Percentiles rank a stretch among this genome's conserved stretches.
phyloP scores from a whole-genome alignment of 257 asterid species.

The Cruciata laevipes region DNA sequence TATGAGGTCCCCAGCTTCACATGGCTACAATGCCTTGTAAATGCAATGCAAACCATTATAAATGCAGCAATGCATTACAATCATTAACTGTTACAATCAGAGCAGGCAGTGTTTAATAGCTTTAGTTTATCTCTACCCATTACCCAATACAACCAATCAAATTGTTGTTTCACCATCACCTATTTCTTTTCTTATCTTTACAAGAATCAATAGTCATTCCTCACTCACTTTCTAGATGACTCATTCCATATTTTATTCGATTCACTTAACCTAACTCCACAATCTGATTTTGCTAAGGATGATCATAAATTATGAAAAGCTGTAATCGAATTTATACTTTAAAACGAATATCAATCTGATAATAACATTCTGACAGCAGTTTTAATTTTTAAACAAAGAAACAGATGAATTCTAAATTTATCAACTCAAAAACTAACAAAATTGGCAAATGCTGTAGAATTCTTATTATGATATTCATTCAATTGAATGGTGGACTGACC shows the following conservation, averaged over 20 bases:
- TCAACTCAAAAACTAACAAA: not conserved
- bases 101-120: not conserved
- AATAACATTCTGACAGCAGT: too few relatives aligned
- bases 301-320: too few relatives aligned
- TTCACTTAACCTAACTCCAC: too few relatives aligned
- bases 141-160: not conserved
- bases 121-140: not conserved
- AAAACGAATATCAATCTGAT: too few relatives aligned
- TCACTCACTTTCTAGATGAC: not conserved
- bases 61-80: not conserved
- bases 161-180: not conserved
- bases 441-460: too few relatives aligned
- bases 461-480: not conserved
- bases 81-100: not conserved
- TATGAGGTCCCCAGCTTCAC: slow-evolving; percentile 9
- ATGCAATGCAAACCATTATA: not conserved
- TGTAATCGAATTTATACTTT: too few relatives aligned
- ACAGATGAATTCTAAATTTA: not conserved
- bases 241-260: not conserved
- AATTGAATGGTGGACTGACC: slow-evolving; percentile 34
- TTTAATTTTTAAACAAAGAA: too few relatives aligned
- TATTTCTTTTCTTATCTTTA: not conserved
- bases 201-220: not conserved
- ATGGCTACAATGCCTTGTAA: slow-evolving; percentile 1
- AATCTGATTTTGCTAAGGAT: not conserved